Base-by-base conservation (phyloP, 2,329 filamentous ascomycete species). In the Aureobasidium sp. region DNA sequence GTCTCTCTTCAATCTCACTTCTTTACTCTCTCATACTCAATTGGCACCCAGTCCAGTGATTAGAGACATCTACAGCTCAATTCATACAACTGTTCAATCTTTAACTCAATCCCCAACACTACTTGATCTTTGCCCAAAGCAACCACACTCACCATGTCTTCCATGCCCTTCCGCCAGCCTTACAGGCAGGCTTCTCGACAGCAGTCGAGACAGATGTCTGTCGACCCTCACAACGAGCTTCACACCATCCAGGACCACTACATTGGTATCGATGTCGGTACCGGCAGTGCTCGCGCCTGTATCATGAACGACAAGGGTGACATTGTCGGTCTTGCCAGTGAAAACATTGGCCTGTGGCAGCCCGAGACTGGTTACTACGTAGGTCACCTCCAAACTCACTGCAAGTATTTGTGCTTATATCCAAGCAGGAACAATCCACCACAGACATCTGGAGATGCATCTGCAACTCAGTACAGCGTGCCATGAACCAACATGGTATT, bases 391-490 rank as follows among this genome's bases (percentile, higher is more conserved):
- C 7, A 47, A 19, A 31, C 17, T 55, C 10, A 6, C 3, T 3
- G 1, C 3, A 31, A 10, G 4, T 9, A 37, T 5, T 2, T 0
- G 3, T 15, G 33, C 42, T 55, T 2, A 55, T 23, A 10, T 0
- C 15, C 31, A 17, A 15, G 9, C 63, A 88, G 91, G 94, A 99
- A 79, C 94, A 99, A 93, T 97, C 93, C 17, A 97, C 94, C 0
- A 89, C 86, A 54, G 90, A 99, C 74, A 99, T 99, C 70, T 99
- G 94, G 94, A 82, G 85, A 65, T 93, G 90, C 75, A 96, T 99
- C 72, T 96, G 92, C 77, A 82, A 84, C 63, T 94, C 90, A 43
- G 90, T 96, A 38, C 87, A 91, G 69, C 83, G 86, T 57, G 90
- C 92, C 46, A 82, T 97, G 68, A 82, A 81, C 70, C 87, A 96